These are phyloP conservation scores for Geosiphon pyriformis DNA, from an alignment of 192 early-diverging fungal species.

Conservation along the genomic window DNA sequence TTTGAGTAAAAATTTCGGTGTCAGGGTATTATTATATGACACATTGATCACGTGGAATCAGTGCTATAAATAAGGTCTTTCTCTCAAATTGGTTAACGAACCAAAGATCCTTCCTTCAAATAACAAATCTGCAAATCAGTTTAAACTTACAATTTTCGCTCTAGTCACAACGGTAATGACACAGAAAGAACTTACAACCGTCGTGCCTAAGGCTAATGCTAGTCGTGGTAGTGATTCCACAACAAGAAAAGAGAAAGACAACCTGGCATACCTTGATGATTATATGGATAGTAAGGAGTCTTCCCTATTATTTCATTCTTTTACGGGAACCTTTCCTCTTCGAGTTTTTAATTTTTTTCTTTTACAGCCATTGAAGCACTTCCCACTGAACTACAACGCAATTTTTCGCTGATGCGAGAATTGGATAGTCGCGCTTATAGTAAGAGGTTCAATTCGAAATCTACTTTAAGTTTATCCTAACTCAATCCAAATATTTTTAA, in stretches of 20 bases:
- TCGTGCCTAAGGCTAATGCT: too few relatives aligned
- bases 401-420: constrained; percentile 92
- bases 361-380: constrained; percentile 64
- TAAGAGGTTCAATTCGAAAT: constrained; percentile 30
- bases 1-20: too few relatives aligned
- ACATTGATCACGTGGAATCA: too few relatives aligned
- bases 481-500: background rate
- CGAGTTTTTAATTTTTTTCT: background rate
- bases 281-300: constrained; percentile 80
- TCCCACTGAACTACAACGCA: constrained; percentile 73
- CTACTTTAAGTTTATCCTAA: background rate
- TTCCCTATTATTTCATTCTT: constrained; percentile 5
- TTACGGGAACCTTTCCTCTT: background rate
- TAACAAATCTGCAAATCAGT: too few relatives aligned
- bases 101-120: too few relatives aligned
- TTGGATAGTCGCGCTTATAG: constrained; percentile 75
- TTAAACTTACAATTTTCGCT: too few relatives aligned
- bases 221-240: too few relatives aligned
- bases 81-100: too few relatives aligned
- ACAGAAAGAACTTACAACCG: too few relatives aligned
- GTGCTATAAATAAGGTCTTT: too few relatives aligned
- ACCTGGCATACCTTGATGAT: constrained; percentile 73
- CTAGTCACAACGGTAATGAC: too few relatives aligned
- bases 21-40: too few relatives aligned
- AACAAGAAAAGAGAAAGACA: constrained; percentile 30